phyloP scores from a whole-genome alignment of 2,329 filamentous ascomycete species.

The Colletotrichum abscissum region DNA sequence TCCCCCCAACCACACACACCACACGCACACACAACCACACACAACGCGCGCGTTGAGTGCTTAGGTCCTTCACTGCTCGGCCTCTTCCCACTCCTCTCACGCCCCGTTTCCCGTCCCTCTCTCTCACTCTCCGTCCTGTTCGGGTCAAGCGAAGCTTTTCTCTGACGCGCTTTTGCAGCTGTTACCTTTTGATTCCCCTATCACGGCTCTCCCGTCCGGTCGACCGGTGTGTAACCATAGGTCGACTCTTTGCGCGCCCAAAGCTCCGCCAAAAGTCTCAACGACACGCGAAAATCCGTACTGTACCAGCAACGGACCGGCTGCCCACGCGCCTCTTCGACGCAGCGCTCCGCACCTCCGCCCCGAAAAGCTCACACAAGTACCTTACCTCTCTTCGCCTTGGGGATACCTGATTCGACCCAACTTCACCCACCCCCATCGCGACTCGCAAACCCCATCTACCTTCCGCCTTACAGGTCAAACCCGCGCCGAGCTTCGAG shows the following conservation, averaged over 20 bases:
- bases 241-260: conserved; percentile 28
- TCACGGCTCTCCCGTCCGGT: conserved; percentile 34
- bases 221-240: conserved; percentile 36
- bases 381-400: conserved; percentile 22
- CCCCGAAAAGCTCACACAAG: conserved; percentile 17
- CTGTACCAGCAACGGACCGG: conserved; percentile 24
- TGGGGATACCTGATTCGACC: conserved; percentile 29
- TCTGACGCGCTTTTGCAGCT: conserved; percentile 54
- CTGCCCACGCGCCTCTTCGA: conserved; percentile 24
- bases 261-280: conserved; percentile 27
- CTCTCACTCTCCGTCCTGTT: conserved; percentile 9
- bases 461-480: conserved; percentile 19
- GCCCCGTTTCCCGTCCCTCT: conserved; percentile 15
- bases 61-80: conserved; percentile 18
- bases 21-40: conserved; percentile 15
- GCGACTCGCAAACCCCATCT: conserved; percentile 21
- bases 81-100: conserved; percentile 17
- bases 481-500: conserved; percentile 30
- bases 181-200: conserved; percentile 30
- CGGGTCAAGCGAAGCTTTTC: conserved; percentile 37
- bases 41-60: conserved; percentile 20
- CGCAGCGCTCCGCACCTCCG: conserved; percentile 33
- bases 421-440: conserved; percentile 20
- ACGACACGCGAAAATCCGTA: conserved; percentile 17
- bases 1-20: conserved; percentile 14